Percentiles rank a stretch among this genome's conserved stretches.
phyloP scores from a whole-genome alignment of 2,329 filamentous ascomycete species.

The Fusarium piperis region DNA sequence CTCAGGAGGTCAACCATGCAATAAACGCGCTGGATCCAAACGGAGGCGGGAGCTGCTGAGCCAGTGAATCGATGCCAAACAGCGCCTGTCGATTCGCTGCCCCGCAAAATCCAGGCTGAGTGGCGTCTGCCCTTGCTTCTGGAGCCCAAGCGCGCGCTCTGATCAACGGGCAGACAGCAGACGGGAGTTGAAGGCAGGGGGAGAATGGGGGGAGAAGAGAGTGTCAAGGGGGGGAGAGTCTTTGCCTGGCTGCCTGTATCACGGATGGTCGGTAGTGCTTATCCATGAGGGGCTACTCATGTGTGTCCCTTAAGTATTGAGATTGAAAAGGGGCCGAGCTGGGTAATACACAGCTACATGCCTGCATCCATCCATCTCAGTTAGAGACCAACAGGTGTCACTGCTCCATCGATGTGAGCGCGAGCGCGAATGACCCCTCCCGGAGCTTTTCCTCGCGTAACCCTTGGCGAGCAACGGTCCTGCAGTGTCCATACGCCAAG shows the following conservation, averaged over 20 bases:
- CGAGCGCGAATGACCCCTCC: neutral
- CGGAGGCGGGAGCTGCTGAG: constrained; percentile 13
- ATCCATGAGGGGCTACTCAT: neutral
- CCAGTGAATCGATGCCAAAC: constrained; percentile 14
- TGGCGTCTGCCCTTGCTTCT: constrained; percentile 12
- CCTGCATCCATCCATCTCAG: neutral
- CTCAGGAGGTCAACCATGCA: constrained; percentile 15
- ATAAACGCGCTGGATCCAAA: constrained; percentile 23
- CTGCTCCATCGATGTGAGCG: constrained; percentile 22
- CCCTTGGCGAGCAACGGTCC: neutral
- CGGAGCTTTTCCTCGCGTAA: neutral
- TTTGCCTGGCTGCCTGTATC: neutral
- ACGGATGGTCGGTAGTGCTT: neutral
- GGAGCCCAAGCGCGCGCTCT: constrained; percentile 28
- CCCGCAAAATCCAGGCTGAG: constrained; percentile 30
- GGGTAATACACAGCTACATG: neutral
- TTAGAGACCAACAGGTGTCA: constrained; percentile 5
- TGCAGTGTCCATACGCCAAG: constrained; percentile 12
- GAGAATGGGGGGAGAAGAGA: neutral
- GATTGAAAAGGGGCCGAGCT: constrained; percentile 22
- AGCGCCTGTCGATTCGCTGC: constrained; percentile 15
- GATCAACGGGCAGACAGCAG: constrained; percentile 23
- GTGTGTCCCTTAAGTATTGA: constrained; percentile 1
- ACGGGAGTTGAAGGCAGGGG: constrained; percentile 15
- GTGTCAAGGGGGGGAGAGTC: neutral